phyloP scores from a whole-genome alignment of 768 basidiomycete species.

The Mycena floridula region DNA sequence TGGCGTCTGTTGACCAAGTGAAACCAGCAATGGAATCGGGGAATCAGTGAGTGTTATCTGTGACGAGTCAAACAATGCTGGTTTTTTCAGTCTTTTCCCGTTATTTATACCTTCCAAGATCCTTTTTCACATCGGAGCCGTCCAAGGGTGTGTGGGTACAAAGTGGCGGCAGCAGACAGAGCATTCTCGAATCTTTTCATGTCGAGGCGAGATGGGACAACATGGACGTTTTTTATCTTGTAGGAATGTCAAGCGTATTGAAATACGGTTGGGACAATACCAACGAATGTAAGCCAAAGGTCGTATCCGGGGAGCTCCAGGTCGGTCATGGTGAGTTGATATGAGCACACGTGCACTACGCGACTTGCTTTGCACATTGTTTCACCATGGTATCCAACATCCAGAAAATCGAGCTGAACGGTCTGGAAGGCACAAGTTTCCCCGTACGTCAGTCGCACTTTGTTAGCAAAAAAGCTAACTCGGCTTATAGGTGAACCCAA shows the following conservation, averaged over 20 bases:
- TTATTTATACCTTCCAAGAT: background rate
- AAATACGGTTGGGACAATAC: conserved; percentile 3
- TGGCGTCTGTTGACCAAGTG: background rate
- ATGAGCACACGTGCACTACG: no score
- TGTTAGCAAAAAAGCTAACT: no score
- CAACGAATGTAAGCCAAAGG: conserved; percentile 9
- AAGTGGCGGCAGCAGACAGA: conserved; percentile 2
- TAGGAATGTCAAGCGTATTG: background rate
- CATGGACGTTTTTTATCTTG: conserved; percentile 16
- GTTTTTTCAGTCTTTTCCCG: no score
- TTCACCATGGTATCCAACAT: no score
- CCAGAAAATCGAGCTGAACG: no score
- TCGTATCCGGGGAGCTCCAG: conserved; percentile 20
- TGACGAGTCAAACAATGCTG: background rate
- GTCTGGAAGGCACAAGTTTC: no score
- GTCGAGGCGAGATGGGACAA: background rate
- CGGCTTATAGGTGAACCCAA: no score
- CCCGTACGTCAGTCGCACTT: no score
- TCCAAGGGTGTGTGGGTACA: conserved; percentile 2
- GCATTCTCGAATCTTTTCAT: conserved; percentile 1
- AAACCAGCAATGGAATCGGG: conserved; percentile 1
- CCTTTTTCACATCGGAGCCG: background rate
- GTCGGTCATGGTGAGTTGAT: conserved; percentile 39
- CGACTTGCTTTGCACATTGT: no score
- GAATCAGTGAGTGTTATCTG: background rate